Conservation (phyloP, 768 basidiomycete species). For the Nidula microcarpa region DNA sequence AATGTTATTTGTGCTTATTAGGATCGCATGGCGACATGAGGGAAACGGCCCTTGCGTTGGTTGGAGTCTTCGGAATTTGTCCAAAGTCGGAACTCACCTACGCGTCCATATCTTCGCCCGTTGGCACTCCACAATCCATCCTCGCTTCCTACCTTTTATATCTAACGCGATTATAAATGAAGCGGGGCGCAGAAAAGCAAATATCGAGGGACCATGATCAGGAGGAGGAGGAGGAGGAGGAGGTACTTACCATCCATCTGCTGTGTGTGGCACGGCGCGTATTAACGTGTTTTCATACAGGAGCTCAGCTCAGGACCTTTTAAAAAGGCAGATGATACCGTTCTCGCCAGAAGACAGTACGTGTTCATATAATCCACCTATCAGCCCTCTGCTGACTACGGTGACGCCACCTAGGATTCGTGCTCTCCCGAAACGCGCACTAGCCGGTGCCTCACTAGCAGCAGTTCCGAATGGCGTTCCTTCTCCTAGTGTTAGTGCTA, state of each 20-base stretch:
- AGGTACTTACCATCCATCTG: no score
- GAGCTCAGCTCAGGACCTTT: constrained; percentile 33
- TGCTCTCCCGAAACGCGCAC: constrained; percentile 52
- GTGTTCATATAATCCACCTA: no score
- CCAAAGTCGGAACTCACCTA: no score
- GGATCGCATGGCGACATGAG: no score
- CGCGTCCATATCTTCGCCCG: no score
- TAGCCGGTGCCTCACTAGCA: constrained; percentile 14
- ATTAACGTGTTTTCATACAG: neutral
- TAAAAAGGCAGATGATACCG: constrained; percentile 56
- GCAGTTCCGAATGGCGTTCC: constrained; percentile 11
- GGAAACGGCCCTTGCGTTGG: no score
- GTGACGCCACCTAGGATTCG: constrained; percentile 48
- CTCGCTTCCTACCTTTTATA: neutral
- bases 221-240: constrained; percentile 33
- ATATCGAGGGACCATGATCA: constrained; percentile 52
- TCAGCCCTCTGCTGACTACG: neutral
- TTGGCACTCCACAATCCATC: no score
- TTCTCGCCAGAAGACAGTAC: constrained; percentile 55
- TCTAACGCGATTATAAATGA: constrained; percentile 42
- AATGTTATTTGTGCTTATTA: no score
- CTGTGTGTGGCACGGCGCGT: constrained; percentile 14
- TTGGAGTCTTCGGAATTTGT: no score
- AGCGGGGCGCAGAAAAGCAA: constrained; percentile 73
- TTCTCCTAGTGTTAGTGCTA: no score